Evolutionary conservation across 129 eudicot species (phyloP).

Genomic region (Mikania micrantha): DNA sequence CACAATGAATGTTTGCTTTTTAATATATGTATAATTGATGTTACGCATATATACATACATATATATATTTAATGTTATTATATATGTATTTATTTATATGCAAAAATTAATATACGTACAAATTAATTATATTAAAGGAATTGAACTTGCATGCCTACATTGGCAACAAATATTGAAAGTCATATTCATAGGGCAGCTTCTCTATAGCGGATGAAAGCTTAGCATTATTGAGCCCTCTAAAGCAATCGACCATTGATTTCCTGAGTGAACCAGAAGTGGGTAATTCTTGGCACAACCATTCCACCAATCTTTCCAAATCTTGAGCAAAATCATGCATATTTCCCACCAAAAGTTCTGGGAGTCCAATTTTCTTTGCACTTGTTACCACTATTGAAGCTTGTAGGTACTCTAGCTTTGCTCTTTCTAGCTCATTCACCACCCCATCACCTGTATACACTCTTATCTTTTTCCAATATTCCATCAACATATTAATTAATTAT

Average conservation of each 20-base stretch:
- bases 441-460: constrained; percentile 83
- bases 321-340: constrained; percentile 62
- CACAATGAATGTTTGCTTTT: too few species aligned
- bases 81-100: too few species aligned
- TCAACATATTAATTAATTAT: too few species aligned
- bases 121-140: too few species aligned
- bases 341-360: constrained; percentile 70
- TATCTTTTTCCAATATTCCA: constrained; percentile 46
- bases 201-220: constrained; percentile 56
- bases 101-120: too few species aligned
- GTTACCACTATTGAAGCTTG: constrained; percentile 79
- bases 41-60: too few species aligned
- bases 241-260: constrained; percentile 92
- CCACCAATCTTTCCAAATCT: constrained; percentile 52
- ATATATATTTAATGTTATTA: too few species aligned
- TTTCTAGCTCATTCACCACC: constrained; percentile 60
- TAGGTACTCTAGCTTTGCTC: constrained; percentile 72
- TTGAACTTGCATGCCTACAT: constrained; percentile 26
- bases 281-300: constrained; percentile 81
- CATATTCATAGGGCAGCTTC: constrained; percentile 77
- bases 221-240: constrained; percentile 43
- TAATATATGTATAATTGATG: too few species aligned
- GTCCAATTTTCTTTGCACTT: constrained; percentile 51
- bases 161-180: constrained; percentile 68
- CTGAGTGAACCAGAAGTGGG: constrained; percentile 88